These are phyloP conservation scores for Leishmania braziliensis DNA, from an alignment of 208 protist genomes.

Conservation along the genomic window DNA sequence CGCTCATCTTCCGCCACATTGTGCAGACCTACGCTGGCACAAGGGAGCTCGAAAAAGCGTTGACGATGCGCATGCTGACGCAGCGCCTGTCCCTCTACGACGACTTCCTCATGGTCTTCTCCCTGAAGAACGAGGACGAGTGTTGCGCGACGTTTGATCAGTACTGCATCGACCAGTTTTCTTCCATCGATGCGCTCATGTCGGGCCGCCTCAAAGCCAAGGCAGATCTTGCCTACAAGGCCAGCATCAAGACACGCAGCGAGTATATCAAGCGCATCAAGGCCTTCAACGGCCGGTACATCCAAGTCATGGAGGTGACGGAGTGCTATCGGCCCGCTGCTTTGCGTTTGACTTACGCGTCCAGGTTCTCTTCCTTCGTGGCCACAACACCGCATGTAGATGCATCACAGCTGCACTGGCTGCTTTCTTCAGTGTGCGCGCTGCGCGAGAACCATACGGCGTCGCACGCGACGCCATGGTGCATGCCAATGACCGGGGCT, in stretches of 20 bases:
- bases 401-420: slow-evolving; percentile 49
- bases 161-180: slow-evolving; percentile 58
- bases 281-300: slow-evolving; percentile 62
- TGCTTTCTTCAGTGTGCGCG: slow-evolving; percentile 39
- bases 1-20: slow-evolving; percentile 67
- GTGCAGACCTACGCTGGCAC: slow-evolving; percentile 60
- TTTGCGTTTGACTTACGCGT: slow-evolving; percentile 41
- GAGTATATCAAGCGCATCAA: slow-evolving; percentile 87
- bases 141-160: slow-evolving; percentile 55
- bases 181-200: slow-evolving; percentile 66
- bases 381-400: slow-evolving; percentile 47
- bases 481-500: background rate
- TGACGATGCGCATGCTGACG: slow-evolving; percentile 67
- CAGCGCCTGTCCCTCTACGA: slow-evolving; percentile 82
- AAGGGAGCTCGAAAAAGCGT: slow-evolving; percentile 74
- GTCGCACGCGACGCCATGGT: background rate
- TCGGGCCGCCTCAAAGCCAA: slow-evolving; percentile 69
- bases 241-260: slow-evolving; percentile 61
- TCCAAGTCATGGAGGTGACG: slow-evolving; percentile 41
- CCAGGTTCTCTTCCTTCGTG: slow-evolving; percentile 62
- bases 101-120: slow-evolving; percentile 52
- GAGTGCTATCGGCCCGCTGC: slow-evolving; percentile 35
- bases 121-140: slow-evolving; percentile 37
- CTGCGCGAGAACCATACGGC: slow-evolving; percentile 25
- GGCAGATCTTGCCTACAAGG: slow-evolving; percentile 67